phyloP scores from a whole-genome alignment of 306 rosid species.

The Lathyrus sativus region DNA sequence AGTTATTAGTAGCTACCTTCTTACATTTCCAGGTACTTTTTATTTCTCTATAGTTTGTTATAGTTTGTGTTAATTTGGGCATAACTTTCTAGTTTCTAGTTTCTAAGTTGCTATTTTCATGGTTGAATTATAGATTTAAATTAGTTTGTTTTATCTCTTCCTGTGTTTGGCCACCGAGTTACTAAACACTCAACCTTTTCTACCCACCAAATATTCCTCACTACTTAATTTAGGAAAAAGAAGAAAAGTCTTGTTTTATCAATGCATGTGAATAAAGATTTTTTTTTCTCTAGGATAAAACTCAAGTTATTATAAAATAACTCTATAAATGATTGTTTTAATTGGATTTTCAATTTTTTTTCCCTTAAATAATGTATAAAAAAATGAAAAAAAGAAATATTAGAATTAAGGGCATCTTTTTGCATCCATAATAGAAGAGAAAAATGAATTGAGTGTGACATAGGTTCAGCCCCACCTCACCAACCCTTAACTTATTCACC shows the following conservation, averaged over 20 bases:
- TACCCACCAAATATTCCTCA: conserved; percentile 27
- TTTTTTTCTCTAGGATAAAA: neutral
- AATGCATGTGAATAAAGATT: conserved; percentile 11
- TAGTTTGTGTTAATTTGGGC: neutral
- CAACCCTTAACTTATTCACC: conserved; percentile 4
- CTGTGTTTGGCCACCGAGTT: neutral
- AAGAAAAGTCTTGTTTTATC: neutral
- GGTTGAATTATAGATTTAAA: too few relatives aligned
- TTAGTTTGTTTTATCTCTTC: too few relatives aligned
- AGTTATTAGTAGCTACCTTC: neutral
- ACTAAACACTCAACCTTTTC: conserved; percentile 29
- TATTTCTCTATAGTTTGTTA: neutral
- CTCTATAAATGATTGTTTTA: too few relatives aligned
- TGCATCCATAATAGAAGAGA: neutral
- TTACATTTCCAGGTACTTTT: conserved; percentile 40
- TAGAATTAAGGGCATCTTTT: conserved; percentile 8
- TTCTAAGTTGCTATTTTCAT: too few relatives aligned
- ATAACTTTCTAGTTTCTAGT: neutral
- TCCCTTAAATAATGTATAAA: neutral
- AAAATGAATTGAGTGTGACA: conserved; percentile 9
- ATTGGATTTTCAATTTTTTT: too few relatives aligned
- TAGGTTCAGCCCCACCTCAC: conserved; percentile 1
- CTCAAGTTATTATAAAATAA: neutral
- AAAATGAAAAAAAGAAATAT: neutral
- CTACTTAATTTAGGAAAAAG: conserved; percentile 5